Base-by-base conservation (phyloP, 352 stramenopile species). In the Pythium myriotylum region DNA sequence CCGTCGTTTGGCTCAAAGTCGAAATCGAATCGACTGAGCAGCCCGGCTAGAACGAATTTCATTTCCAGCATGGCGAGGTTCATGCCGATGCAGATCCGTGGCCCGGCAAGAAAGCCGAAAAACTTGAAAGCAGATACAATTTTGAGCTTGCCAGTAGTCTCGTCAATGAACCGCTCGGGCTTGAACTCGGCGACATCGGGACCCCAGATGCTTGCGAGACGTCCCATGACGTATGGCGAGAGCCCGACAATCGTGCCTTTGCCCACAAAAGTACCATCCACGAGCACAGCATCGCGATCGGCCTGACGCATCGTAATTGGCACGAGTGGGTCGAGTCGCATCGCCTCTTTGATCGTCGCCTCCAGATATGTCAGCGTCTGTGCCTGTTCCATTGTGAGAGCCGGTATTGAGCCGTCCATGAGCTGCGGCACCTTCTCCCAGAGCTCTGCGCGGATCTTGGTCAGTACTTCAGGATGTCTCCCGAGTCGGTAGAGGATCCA, bases 401-500 rank as follows among this genome's bases (percentile, higher is more conserved):
- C 8, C 3, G 16, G 20, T 12, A 61, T 29, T 22, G 53, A 47
- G 23, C 54, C 47, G 29, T 23, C 14, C 43, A 49, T 54, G n/a
- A 62, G 37, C 12, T 68, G 3, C 16, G 63, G 56, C 50, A 73
- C 19, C 24, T 67, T 65, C n/a, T 39, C 41, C 43, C 54, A 41
- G 22, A 77, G 47, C 52, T 79, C 72, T 6, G 32, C 39, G 39
- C 55, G 50, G 0, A 77, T 19, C 9, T 72, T 70, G 3, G 42
- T 33, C 51, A 65, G 49, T 2, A 78, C 70, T 0, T 76, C 29
- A 1, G 70, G 76, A 47, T 86, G n/a, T 42, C 39, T 7, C 5
- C 29, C 29, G 29, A 87, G 46, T 37, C 81, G 55, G 57, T 73
- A 78, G 16, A 86, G 29, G 51, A 81, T 49, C 77, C 77, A 86